Base-by-base conservation (phyloP, 2,329 filamentous ascomycete species). In the Magnaporthiopsis rhizophila region DNA sequence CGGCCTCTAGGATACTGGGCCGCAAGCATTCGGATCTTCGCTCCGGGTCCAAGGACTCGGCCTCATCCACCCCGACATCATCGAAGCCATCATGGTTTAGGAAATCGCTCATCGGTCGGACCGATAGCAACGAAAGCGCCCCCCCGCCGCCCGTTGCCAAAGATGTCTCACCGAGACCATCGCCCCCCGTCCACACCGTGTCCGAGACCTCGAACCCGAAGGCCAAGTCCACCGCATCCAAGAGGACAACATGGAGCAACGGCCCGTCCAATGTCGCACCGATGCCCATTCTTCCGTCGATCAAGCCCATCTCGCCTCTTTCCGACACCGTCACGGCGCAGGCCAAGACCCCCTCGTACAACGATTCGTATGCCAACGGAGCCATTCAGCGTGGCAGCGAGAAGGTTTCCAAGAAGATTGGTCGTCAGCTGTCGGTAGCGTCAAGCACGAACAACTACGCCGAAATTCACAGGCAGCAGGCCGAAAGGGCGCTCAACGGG, bases 21-120 rank as follows among this genome's bases (percentile, higher is more conserved):
- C 89, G 92, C 69, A 98, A 98, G 78, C 90, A 93, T 69, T 97
- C 93, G 0, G 92, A 96, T 69, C 80, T 96, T 64, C 87, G 84
- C 72, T 87, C 88, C 67, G 81, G 81, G 61, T 82, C 83, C 28
- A 90, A 89, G 74, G 89, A 95, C 61, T 80, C 83, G 0, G 76
- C 78, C 18, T 79, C 79, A 1, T 77, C 79, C 0, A 82, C 82
- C 0, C 81, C 88, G 11, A 82, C 90, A 24, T 84, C 89, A 2
- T 86, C 90, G 6, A 97, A 97, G 79, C 90, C 91, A 30, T 98
- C 94, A 0, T 99, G 95, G 95, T 97, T 99, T 78, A 87, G 95
- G 69, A 92, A 96, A 74, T 98, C 95, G 15, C 83, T 99, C 65
- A 96, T 97, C 72, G 89, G 90, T 65, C 86, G 90, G 65, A 87